Evolutionary conservation across 441 rosid species (phyloP).

Genomic region (Cnidoscolus chayamansa): DNA sequence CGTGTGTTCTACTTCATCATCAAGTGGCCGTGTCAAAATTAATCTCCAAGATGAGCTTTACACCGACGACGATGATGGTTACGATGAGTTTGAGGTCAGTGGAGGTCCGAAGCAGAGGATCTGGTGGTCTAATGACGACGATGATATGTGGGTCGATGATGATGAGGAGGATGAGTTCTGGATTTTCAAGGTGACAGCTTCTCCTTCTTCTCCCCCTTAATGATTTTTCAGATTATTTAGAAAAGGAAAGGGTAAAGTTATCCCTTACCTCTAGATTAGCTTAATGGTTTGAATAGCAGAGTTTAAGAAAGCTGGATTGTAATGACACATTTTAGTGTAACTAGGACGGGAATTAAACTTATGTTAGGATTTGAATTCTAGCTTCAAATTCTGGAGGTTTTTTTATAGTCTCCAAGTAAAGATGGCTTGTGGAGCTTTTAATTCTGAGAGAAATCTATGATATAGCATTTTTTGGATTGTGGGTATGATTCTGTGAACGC

Average conservation of each 20-base stretch:
- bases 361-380: not conserved
- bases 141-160: constrained; percentile 20
- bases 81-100: constrained; percentile 29
- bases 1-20: not conserved
- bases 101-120: constrained; percentile 38
- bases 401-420: not conserved
- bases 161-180: constrained; percentile 45
- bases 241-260: no score
- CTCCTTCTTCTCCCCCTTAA: not conserved
- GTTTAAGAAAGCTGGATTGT: not conserved
- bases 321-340: not conserved
- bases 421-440: not conserved
- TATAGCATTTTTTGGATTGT: no score
- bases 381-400: not conserved
- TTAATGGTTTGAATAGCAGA: not conserved
- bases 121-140: constrained; percentile 50
- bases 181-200: constrained; percentile 51
- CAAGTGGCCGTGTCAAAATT: constrained; percentile 34
- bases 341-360: not conserved
- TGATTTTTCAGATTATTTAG: not conserved
- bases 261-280: not conserved
- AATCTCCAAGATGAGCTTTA: constrained; percentile 36
- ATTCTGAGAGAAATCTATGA: no score
- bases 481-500: not conserved
- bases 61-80: constrained; percentile 29